These are phyloP conservation scores for Mrakia hoshinonis DNA, from an alignment of 768 basidiomycete species.

Conservation along the genomic window DNA sequence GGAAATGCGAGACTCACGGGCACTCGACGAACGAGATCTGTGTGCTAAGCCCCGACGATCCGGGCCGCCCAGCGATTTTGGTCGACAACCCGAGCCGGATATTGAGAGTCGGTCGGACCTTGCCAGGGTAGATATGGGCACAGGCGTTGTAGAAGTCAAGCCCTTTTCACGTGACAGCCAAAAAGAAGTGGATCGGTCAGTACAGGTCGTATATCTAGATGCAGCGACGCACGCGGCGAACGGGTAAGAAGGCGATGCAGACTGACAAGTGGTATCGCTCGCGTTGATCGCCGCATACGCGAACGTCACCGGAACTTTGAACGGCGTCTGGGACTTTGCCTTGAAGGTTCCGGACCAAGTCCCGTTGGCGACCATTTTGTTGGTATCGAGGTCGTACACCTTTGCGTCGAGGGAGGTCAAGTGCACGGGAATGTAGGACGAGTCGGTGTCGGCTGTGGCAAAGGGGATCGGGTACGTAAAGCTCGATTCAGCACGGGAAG, in stretches of 20 bases:
- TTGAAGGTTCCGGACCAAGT: conserved; percentile 54
- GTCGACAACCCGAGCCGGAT: conserved; percentile 6
- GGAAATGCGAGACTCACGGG: conserved; percentile 14
- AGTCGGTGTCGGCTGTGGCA: conserved; percentile 53
- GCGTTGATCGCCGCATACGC: conserved; percentile 69
- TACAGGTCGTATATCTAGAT: too few relatives aligned
- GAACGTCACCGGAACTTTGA: conserved; percentile 72
- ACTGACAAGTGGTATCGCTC: conserved; percentile 70
- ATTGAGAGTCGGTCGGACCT: conserved; percentile 20
- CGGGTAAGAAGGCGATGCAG: conserved; percentile 24
- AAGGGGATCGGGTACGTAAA: not conserved
- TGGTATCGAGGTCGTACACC: conserved; percentile 62
- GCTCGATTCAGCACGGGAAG: not conserved
- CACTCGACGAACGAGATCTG: conserved; percentile 24
- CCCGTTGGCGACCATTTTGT: conserved; percentile 59
- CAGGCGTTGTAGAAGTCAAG: conserved; percentile 68
- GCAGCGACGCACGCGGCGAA: conserved; percentile 9
- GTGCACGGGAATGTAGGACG: conserved; percentile 67
- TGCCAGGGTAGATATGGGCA: conserved; percentile 45
- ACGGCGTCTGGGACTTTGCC: conserved; percentile 56
- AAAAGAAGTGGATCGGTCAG: too few relatives aligned
- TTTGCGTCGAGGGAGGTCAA: conserved; percentile 59
- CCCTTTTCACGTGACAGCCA: conserved; percentile 45
- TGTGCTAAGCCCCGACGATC: not conserved
- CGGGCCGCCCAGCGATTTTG: not conserved